Percentiles rank a stretch among this genome's conserved stretches.
phyloP scores from a whole-genome alignment of 2,329 filamentous ascomycete genomes.

The Cryphonectria radicalis region DNA sequence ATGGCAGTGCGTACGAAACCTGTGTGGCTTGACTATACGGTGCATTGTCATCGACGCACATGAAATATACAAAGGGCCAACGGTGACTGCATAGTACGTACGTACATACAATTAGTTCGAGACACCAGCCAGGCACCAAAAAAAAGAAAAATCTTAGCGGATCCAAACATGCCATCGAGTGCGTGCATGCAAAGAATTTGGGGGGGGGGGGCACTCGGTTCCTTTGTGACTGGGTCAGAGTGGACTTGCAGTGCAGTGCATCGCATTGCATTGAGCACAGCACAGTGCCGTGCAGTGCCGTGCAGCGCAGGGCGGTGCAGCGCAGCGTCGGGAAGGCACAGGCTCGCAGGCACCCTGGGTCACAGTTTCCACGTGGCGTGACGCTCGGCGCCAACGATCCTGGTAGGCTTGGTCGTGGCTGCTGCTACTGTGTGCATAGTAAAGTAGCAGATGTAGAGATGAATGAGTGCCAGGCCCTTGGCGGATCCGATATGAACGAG shows the following conservation, averaged over 20 bases:
- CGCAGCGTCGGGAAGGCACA: not conserved
- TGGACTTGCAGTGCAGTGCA: not conserved
- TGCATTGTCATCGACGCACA: not conserved
- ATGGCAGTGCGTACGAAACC: not conserved
- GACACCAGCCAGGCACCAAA: no score
- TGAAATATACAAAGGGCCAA: not conserved
- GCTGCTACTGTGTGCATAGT: not conserved
- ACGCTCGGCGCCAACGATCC: not conserved
- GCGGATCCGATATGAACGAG: not conserved
- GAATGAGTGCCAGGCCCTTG: not conserved
- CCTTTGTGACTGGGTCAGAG: not conserved
- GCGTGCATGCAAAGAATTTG: not conserved
- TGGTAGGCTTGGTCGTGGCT: not conserved
- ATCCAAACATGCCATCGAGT: not conserved
- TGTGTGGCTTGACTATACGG: not conserved
- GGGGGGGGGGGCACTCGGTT: not conserved
- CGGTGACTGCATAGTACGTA: not conserved
- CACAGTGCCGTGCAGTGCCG: not conserved
- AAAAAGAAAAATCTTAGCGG: not conserved
- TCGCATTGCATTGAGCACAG: not conserved
- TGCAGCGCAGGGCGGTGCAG: not conserved
- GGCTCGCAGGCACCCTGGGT: not conserved
- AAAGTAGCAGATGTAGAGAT: not conserved
- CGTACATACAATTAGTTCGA: not conserved
- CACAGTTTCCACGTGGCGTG: not conserved